Base-by-base conservation (phyloP, 768 basidiomycete genomes). In the Cystobasidiopsis lactophilus region DNA sequence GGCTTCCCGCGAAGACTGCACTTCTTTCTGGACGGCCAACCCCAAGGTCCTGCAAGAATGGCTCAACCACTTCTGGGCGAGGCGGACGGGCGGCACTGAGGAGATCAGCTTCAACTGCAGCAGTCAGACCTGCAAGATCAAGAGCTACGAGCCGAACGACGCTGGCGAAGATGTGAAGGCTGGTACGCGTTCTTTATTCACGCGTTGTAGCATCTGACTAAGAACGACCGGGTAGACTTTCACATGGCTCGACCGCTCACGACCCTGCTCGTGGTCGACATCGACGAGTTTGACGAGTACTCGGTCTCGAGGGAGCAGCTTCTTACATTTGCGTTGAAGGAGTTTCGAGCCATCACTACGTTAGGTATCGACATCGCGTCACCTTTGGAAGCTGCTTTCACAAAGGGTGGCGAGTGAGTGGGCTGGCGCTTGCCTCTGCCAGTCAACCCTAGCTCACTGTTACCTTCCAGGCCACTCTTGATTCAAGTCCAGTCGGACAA, bases 381-480 rank as follows among this genome's bases (percentile, higher is more conserved):
- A 29, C 45, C 45, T 26, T 27, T 47, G 45, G 45, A 47, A 31
- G 45, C 45, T 13, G 45, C 45, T 29, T 47, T 47, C 45, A 30
- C 45, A 24, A 24, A 13, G 10, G 45, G 45, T n/a, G 45, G 45
- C 23, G 21, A 23, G 45, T 47, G 26, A 29, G 45, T 47, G 45
- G 24, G 19, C 38, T 19, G 19, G 19, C 41, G 11, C 23, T 7
- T 11, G 23, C 19, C 30, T 13, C 23, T 27, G 45, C 29, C 23
- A 21, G 23, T 5, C n/a, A 29, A 26, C 11, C 45, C 29, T n/a
- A 27, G 10, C 14, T 47, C 29, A 47, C 30, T 27, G 45, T 11
- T 43, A 19, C 24, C 40, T 5, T 43, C 40, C 45, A 47, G 45
- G 29, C 45, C 45, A 26, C 14, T 47, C n/a, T 31, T 47, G 23